Evolutionary conservation across 345 rosid species (phyloP).

Genomic region (Lumnitzera racemosa): DNA sequence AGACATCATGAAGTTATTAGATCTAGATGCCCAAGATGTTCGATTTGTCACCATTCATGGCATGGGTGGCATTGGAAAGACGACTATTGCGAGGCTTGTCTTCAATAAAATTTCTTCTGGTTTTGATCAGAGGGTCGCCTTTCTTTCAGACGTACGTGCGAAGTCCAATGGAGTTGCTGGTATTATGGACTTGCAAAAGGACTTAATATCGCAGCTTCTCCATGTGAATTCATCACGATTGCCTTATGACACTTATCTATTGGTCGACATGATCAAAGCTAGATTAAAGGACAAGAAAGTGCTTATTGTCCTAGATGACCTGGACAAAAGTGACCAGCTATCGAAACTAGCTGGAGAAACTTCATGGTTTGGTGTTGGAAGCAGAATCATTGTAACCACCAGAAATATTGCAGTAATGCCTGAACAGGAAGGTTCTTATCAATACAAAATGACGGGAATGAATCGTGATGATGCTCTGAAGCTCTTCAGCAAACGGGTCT

Average conservation of each 20-base stretch:
- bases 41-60: background rate
- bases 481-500: background rate
- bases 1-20: background rate
- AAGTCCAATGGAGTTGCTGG: background rate
- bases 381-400: slow-evolving; percentile 6
- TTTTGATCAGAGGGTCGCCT: background rate
- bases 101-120: background rate
- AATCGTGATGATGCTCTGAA: slow-evolving; percentile 6
- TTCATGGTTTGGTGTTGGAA: slow-evolving; percentile 8
- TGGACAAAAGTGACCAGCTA: fast-evolving
- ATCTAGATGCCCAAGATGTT: background rate
- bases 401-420: slow-evolving; percentile 4
- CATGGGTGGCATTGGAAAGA: slow-evolving; percentile 8
- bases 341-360: background rate
- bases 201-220: background rate
- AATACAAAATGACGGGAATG: slow-evolving; percentile 9
- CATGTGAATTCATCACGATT: background rate
- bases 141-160: background rate
- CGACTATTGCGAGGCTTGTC: background rate
- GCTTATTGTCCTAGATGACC: slow-evolving; percentile 9
- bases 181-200: background rate
- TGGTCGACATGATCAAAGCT: background rate
- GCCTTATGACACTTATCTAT: background rate
- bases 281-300: background rate
- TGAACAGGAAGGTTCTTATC: slow-evolving; percentile 5